phyloP scores from a whole-genome alignment of 2,329 filamentous ascomycete species.

The Claviceps sp. region DNA sequence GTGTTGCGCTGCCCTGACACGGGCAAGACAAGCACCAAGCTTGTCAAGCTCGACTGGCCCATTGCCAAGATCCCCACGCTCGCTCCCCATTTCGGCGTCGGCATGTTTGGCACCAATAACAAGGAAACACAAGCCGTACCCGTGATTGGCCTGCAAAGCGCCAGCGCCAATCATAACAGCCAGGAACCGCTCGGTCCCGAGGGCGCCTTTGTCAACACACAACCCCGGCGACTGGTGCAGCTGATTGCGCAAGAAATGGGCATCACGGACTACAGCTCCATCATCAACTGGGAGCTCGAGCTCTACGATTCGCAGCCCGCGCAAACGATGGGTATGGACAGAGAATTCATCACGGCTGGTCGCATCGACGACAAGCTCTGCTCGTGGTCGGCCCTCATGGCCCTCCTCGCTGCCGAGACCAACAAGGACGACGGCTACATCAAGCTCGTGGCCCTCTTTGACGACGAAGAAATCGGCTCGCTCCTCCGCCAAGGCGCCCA shows the following conservation, averaged over 20 bases:
- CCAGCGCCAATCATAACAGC: slow-evolving; percentile 26
- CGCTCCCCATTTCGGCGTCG: slow-evolving; percentile 83
- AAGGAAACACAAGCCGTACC: slow-evolving; percentile 88
- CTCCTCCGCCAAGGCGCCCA: slow-evolving; percentile 78
- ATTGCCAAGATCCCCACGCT: slow-evolving; percentile 86
- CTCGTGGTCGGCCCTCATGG: slow-evolving; percentile 81
- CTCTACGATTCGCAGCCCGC: slow-evolving; percentile 85
- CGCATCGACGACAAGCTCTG: slow-evolving; percentile 97
- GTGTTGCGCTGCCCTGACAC: slow-evolving; percentile 59
- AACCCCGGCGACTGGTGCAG: slow-evolving; percentile 74
- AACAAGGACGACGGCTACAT: slow-evolving; percentile 52
- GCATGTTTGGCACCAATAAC: slow-evolving; percentile 56
- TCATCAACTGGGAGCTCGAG: slow-evolving; percentile 95
- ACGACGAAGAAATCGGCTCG: slow-evolving; percentile 93
- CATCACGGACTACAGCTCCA: slow-evolving; percentile 54
- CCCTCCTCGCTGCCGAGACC: slow-evolving; percentile 53
- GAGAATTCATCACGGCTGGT: slow-evolving; percentile 88
- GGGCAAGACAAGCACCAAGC: slow-evolving; percentile 64
- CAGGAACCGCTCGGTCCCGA: slow-evolving; percentile 40
- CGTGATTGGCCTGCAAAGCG: slow-evolving; percentile 77
- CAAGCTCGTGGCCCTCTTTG: slow-evolving; percentile 87
- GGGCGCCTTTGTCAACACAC: slow-evolving; percentile 65
- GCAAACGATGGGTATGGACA: slow-evolving; percentile 69
- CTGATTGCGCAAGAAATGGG: slow-evolving; percentile 69
- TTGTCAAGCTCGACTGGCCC: slow-evolving; percentile 89